Evolutionary conservation across 257 asterid genomes (phyloP), one percentile per base, ranked within the genome.

Genomic region (Solanum commersonii): DNA sequence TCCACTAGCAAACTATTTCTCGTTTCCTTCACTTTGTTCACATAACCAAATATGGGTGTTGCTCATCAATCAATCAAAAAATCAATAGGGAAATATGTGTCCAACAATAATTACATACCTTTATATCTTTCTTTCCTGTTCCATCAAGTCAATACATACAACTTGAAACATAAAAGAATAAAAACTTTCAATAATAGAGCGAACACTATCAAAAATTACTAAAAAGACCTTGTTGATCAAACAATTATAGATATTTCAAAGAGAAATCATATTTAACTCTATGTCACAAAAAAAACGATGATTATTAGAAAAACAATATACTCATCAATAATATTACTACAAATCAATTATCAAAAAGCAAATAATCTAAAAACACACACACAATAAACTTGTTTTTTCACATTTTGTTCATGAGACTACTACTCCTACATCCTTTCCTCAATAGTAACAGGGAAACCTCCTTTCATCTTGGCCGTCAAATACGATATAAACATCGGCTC

Each of bases 401-500:
- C 27, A 23, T 60, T 60, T 23, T 60, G 14, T 10, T 0, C 29
- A 23, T 60, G 1, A 0, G 13, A 60, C 13, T 23, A 65, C 31
- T 25, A n/a, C 42, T 77, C 8, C 9, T 15, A 15, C 5, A 15
- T 44, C 87, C 84, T 89, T 83, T 89, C 90, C 4, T 85, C 87
- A 13, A 88, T 63, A 60, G 86, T 86, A 27, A 86, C 90, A 6
- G 88, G 90, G n/a, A 88, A 90, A 59, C 92, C 92, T 38, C 92
- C 92, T 71, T 90, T 86, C 92, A 90, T 90, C 81, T 87, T 90
- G 2, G 90, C 70, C 25, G 90, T 71, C 23, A 88, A 31, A 31
- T 76, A 42, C 1, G 81, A 11, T 20, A 88, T 67, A 37, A 35
- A 87, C 20, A n/a, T 74, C 1, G 89, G 90, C 6, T 79, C 49